Percentiles rank a stretch among this genome's conserved stretches.
Evolutionary conservation across 306 rosid species (phyloP).

Genomic region (Dryas drummondii): DNA sequence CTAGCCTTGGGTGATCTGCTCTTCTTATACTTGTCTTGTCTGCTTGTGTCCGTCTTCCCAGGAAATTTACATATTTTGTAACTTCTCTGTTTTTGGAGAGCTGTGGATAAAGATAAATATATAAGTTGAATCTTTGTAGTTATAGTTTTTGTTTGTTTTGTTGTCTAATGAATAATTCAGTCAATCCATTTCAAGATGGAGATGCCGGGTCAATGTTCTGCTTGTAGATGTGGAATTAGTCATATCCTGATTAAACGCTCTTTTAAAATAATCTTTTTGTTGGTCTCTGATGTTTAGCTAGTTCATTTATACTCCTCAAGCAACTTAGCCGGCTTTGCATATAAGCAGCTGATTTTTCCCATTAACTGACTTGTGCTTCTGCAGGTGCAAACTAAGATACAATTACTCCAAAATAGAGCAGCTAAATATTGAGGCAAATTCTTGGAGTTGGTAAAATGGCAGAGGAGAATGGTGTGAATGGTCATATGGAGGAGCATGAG

Average conservation of each 20-base stretch:
- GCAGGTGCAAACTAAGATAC: constrained; percentile 26
- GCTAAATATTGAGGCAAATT: constrained; percentile 3
- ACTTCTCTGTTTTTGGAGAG: background rate
- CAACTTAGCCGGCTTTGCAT: constrained; percentile 10
- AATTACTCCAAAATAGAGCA: background rate
- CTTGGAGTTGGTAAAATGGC: constrained; percentile 40
- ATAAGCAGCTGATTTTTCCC: constrained; percentile 5
- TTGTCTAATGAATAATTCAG: background rate
- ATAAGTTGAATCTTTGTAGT: background rate
- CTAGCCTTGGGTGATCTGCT: background rate
- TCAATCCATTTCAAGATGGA: background rate
- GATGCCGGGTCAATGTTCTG: background rate
- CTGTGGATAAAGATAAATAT: background rate
- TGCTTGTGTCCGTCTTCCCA: constrained; percentile 7
- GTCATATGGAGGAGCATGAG: constrained; percentile 22
- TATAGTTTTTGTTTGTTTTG: background rate
- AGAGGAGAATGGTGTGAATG: constrained; percentile 31
- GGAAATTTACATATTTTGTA: background rate
- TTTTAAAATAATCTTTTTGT: background rate
- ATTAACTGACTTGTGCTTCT: constrained; percentile 10
- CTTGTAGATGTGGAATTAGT: background rate
- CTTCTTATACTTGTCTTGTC: background rate
- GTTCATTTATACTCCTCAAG: background rate
- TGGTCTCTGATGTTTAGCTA: background rate
- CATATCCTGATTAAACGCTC: background rate